Conservation (phyloP, 2,329 filamentous ascomycete genomes). For the Rhynchosporium secalis region DNA sequence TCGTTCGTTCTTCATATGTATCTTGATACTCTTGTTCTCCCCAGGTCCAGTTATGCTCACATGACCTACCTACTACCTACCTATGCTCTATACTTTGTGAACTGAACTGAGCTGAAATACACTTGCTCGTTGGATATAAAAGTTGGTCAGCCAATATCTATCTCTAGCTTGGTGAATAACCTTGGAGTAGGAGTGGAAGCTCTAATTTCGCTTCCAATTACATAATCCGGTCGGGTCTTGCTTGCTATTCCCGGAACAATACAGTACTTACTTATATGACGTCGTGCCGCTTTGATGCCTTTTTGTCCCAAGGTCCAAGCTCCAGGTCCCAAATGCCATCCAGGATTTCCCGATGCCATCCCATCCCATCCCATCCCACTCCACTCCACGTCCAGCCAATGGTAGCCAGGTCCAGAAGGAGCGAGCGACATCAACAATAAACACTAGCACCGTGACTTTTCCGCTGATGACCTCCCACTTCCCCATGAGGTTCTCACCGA, state of each 20-base stretch:
- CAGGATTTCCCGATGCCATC: too few relatives aligned
- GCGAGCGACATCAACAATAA: not conserved
- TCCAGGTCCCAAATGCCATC: not conserved
- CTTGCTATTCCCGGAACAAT: not conserved
- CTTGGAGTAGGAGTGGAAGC: too few relatives aligned
- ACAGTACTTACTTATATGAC: not conserved
- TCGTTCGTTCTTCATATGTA: too few relatives aligned
- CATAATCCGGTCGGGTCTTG: not conserved
- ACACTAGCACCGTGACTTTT: conserved; percentile 1
- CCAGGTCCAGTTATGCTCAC: too few relatives aligned
- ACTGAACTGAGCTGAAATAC: too few relatives aligned
- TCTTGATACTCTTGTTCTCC: too few relatives aligned
- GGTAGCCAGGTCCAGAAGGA: not conserved
- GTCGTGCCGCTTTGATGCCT: not conserved
- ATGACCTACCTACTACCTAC: too few relatives aligned
- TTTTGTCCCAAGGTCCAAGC: not conserved
- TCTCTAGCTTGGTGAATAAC: too few relatives aligned
- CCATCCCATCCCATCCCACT: not conserved
- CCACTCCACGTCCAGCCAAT: not conserved
- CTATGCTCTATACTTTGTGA: too few relatives aligned
- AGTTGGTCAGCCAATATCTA: too few relatives aligned
- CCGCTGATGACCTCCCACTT: not conserved
- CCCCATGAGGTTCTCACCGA: not conserved
- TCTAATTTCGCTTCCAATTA: not conserved
- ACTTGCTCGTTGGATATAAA: too few relatives aligned